These are phyloP conservation scores for Austroboletus eburneus DNA, from an alignment of 768 basidiomycete species.

Conservation along the genomic window DNA sequence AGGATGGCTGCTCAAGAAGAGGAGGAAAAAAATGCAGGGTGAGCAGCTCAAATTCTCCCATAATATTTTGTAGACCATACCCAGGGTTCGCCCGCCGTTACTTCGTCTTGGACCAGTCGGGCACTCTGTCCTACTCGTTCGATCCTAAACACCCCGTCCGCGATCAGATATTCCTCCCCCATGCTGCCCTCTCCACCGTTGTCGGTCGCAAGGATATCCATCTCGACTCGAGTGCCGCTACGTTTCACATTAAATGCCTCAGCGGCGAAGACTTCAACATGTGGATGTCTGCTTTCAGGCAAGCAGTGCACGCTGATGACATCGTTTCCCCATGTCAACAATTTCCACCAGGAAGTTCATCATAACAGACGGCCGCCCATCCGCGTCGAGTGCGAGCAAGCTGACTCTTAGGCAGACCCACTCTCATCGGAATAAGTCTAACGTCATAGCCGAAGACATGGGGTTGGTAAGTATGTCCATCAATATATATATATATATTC, in stretches of 20 bases:
- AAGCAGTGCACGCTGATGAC: conserved; percentile 11
- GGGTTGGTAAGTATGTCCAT: conserved; percentile 42
- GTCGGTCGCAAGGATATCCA: conserved; percentile 77
- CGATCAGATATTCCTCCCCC: conserved; percentile 61
- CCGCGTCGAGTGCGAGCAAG: conserved; percentile 33
- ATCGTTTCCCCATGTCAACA: conserved; percentile 16
- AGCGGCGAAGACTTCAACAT: conserved; percentile 61
- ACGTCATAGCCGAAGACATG: conserved; percentile 61
- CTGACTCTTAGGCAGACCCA: conserved; percentile 41
- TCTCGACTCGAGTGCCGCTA: conserved; percentile 69
- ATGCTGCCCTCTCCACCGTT: conserved; percentile 75
- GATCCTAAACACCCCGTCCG: conserved; percentile 67
- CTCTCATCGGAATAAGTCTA: conserved; percentile 45
- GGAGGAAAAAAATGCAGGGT: conserved; percentile 89
- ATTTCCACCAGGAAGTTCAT: conserved; percentile 52
- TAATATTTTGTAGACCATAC: neutral
- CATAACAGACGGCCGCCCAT: conserved; percentile 36
- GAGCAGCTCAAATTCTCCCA: conserved; percentile 5
- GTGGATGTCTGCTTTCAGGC: conserved; percentile 80
- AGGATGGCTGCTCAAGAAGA: conserved; percentile 85
- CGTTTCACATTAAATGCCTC: conserved; percentile 82
- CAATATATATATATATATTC: too few species aligned
- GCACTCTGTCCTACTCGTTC: conserved; percentile 71
- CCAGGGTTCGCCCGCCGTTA: conserved; percentile 83
- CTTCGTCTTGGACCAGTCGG: conserved; percentile 65